Evolutionary conservation across 169 alveolate genomes (phyloP), one percentile per base, ranked within the genome.

Genomic region (Plasmodium blacklocki): DNA sequence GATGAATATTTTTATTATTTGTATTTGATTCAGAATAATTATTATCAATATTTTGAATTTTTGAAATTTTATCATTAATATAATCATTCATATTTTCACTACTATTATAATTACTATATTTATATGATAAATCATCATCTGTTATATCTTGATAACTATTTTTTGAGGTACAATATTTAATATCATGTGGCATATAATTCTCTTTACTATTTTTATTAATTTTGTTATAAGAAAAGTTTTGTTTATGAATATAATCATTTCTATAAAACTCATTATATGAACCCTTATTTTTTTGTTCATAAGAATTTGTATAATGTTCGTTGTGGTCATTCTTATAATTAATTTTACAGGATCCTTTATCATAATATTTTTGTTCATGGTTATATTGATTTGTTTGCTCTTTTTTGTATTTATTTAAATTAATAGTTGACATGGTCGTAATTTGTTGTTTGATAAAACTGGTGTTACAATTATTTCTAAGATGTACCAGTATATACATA

Each of bases 401-500:
- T 29, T 83, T 23, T 19, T 54, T 54, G 70, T 83, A 83, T 58
- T 73, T 83, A 39, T 39, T 39, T 39, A 39, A 39, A 39, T 39
- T 39, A 39, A 39, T 7, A 5, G 47, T 39, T 39, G 47, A 39
- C 91, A 83, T 83, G n/a, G 49, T 83, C 14, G 32, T 70, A 54
- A 83, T 83, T 21, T 70, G 83, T 49, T 83, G 74, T 73, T 83
- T 60, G 32, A 83, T 83, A 67, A 67, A 83, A 3, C 1, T 88
- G 23, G 54, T 50, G 29, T 50, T 76, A 87, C 74, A 66, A 64
- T 87, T 56, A 49, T 94, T 92, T 60, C 86, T 94, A 15, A 94
- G 85, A 67, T 92, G 95, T 23, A 94, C 95, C 78, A 87, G 71
- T 21, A 94, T 52, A 86, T 86, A 94, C 49, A 92, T 73, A 54